These are phyloP conservation scores for Agrocybe praecox DNA, from an alignment of 768 basidiomycete species.

Conservation along the genomic window DNA sequence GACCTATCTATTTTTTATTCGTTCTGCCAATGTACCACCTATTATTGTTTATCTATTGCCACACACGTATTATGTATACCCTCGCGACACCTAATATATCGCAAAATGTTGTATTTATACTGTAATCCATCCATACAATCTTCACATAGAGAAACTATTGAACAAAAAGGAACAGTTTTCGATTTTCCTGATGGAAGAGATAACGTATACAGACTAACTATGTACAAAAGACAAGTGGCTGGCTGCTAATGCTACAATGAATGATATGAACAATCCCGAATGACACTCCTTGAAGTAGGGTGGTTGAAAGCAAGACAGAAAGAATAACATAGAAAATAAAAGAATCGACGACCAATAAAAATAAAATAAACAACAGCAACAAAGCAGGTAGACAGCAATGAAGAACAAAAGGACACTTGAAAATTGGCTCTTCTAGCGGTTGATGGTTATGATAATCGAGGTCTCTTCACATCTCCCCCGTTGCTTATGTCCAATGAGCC, in stretches of 20 bases:
- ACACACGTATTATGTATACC: too few species aligned
- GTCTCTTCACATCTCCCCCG: not conserved
- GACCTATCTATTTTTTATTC: not conserved
- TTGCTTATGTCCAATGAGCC: not conserved
- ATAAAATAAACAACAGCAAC: not conserved
- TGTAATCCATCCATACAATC: too few species aligned
- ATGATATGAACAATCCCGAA: too few species aligned
- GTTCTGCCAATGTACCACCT: not conserved
- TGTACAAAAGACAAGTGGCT: too few species aligned
- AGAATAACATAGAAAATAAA: not conserved
- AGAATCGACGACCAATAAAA: not conserved
- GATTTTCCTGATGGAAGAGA: too few species aligned
- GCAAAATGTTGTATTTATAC: too few species aligned
- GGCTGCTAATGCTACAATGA: too few species aligned
- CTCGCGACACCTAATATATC: not conserved
- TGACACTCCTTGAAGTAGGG: too few species aligned
- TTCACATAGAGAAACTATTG: too few species aligned
- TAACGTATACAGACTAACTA: too few species aligned
- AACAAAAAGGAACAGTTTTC: too few species aligned
- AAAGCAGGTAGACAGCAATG: not conserved
- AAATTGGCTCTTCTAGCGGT: not conserved
- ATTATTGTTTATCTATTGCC: too few species aligned
- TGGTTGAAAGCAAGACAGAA: not conserved
- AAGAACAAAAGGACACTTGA: not conserved
- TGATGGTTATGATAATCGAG: not conserved